phyloP scores from a whole-genome alignment of 805 yeast genomes.

The Starmerella powellii region DNA sequence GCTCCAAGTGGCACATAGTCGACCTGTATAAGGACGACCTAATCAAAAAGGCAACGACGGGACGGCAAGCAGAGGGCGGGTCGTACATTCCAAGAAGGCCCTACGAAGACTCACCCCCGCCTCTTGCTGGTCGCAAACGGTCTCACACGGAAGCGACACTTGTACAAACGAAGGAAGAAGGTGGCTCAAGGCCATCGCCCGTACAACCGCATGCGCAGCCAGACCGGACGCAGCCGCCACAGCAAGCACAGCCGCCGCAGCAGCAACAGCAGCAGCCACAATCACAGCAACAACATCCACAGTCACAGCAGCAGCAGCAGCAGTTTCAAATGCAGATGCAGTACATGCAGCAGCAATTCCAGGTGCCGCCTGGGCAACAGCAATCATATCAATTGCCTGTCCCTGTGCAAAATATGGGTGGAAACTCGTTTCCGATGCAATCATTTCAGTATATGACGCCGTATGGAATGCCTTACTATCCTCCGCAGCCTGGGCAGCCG shows the following conservation, averaged over 20 bases:
- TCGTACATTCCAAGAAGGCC: conserved; percentile 12
- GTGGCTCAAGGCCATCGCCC: neutral
- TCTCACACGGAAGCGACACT: neutral
- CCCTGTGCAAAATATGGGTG: conserved; percentile 4
- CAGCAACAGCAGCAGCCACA: neutral
- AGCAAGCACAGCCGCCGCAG: neutral
- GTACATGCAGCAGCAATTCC: neutral
- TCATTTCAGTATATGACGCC: conserved; percentile 16
- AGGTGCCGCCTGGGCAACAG: neutral
- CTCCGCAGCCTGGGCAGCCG: conserved; percentile 11
- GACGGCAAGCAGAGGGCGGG: conserved; percentile 19
- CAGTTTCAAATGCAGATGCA: conserved; percentile 3
- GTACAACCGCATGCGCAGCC: neutral
- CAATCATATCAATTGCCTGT: neutral
- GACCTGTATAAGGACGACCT: conserved; percentile 77
- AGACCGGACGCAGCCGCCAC: neutral
- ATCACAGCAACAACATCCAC: conserved; percentile 14
- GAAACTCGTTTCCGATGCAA: conserved; percentile 4
- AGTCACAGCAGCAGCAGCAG: conserved; percentile 22
- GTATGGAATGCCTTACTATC: conserved; percentile 16
- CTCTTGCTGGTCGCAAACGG: neutral
- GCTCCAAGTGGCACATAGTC: conserved; percentile 97
- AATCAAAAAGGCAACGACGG: conserved; percentile 52
- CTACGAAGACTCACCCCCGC: conserved; percentile 8
- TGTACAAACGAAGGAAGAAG: neutral